Conservation (phyloP, 768 basidiomycete species). For the Leccinum ochraceum region DNA sequence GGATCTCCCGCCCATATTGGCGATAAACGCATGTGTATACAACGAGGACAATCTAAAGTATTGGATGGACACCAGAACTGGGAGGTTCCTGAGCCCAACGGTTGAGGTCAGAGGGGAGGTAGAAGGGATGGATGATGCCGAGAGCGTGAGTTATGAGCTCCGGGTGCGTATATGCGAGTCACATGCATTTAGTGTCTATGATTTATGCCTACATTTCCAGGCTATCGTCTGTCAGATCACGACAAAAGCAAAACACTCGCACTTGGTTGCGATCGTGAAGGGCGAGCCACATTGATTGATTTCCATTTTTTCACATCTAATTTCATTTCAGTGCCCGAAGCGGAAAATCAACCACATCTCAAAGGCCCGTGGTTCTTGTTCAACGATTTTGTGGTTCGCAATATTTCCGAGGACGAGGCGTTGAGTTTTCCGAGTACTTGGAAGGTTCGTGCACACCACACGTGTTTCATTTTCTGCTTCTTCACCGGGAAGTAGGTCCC, state of each 20-base stretch:
- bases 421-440: constrained; percentile 84
- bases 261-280: constrained; percentile 87
- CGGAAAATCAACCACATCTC: constrained; percentile 43
- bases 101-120: constrained; percentile 61
- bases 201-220: constrained; percentile 38
- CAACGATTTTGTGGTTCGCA: constrained; percentile 93
- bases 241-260: constrained; percentile 69
- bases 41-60: constrained; percentile 69
- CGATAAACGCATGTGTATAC: constrained; percentile 81
- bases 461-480: not conserved
- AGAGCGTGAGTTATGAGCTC: constrained; percentile 65
- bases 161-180: constrained; percentile 52
- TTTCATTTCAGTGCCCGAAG: constrained; percentile 61
- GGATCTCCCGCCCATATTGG: constrained; percentile 80
- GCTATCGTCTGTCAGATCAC: constrained; percentile 81
- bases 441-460: constrained; percentile 64
- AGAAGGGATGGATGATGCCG: constrained; percentile 56
- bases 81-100: constrained; percentile 56
- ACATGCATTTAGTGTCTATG: not conserved
- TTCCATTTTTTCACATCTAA: not conserved
- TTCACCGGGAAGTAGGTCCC: constrained; percentile 59
- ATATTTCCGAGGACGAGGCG: constrained; percentile 84
- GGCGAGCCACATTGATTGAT: constrained; percentile 39
- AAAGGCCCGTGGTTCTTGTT: constrained; percentile 86
- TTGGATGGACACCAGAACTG: constrained; percentile 64